Evolutionary conservation across 805 yeast species (phyloP).

Genomic region (Lipomyces mesembrius): DNA sequence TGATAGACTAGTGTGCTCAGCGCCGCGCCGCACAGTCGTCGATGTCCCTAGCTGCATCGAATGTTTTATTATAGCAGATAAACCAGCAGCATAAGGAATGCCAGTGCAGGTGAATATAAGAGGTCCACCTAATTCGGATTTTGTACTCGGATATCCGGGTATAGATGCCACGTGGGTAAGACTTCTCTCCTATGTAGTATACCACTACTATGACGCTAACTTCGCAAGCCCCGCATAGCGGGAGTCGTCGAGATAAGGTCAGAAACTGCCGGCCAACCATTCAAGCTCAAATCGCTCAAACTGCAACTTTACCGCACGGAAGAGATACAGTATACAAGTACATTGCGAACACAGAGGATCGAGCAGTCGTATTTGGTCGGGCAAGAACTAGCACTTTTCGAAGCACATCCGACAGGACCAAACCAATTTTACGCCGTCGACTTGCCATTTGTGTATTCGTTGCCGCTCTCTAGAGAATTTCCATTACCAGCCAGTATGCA

Average conservation of each 20-base stretch:
- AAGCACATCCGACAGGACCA: slow-evolving; percentile 32
- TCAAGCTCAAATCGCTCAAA: slow-evolving; percentile 42
- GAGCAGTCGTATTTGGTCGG: slow-evolving; percentile 49
- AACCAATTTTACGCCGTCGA: slow-evolving; percentile 44
- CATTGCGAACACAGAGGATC: slow-evolving; percentile 41
- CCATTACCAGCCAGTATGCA: slow-evolving; percentile 47
- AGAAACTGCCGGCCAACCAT: slow-evolving; percentile 37
- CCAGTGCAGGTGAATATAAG: slow-evolving; percentile 39
- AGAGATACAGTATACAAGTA: slow-evolving; percentile 43
- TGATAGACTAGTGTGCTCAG: too few species aligned
- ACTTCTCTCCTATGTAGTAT: not conserved
- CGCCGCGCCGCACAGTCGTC: too few species aligned
- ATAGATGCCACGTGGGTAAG: slow-evolving; percentile 49
- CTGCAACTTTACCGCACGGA: slow-evolving; percentile 50
- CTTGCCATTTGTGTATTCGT: slow-evolving; percentile 46
- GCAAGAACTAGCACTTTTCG: slow-evolving; percentile 41
- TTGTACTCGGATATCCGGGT: slow-evolving; percentile 52
- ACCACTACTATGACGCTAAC: not conserved
- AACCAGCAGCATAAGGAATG: too few species aligned
- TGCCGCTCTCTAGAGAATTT: slow-evolving; percentile 44
- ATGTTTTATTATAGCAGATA: too few species aligned
- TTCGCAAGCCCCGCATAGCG: slow-evolving; percentile 46
- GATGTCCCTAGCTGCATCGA: too few species aligned
- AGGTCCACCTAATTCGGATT: slow-evolving; percentile 50
- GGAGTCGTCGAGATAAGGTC: slow-evolving; percentile 49